Base-by-base conservation (phyloP, 2,329 filamentous ascomycete species). In the Aspergillus brunneoviolaceus region DNA sequence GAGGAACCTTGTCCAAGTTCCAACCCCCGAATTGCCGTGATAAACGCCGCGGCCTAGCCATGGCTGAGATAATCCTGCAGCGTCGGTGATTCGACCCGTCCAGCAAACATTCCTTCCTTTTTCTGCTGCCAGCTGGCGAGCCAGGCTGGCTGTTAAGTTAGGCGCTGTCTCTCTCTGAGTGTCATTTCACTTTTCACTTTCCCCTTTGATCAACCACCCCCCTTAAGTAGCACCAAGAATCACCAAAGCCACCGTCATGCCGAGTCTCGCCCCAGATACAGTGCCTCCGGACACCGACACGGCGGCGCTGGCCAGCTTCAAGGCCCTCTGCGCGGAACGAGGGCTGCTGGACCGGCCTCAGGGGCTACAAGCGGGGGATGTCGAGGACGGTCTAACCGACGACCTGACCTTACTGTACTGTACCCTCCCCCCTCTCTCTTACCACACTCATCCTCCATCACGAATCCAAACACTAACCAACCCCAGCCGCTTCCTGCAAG, bases 401-500 rank as follows among this genome's bases (percentile, higher is more conserved):
- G 55, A 66, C 39, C 11, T 49, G 4, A 65, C 67, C 1, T 62
- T 21, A 21, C 21, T 21, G 19, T 69, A 5, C 21, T 65, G 67
- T 66, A 56, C 14, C 58, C 27, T 4, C 14, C 14, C 16, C 16
- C 23, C 21, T 23, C n/a, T 31, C 2, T 4, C 23, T 23, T n/a
- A 16, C 4, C 16, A 6, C 5, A 14, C 9, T 12, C 3, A n/a
- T 3, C 5, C 11, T 14, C 7, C 27, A 29, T 10, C 27, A 29
- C 3, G 27, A 10, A 29, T 21, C 14, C 27, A 48, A 11, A 48
- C 35, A 45, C 19, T 49, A 39, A 12, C 6, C 61, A 58, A 35
- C 1, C 2, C 14, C 59, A 69, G 63, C 50, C 65, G 67, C 19
- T 69, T 66, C 42, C 60, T 69, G 10, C 55, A 57, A 16, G 67